Percentiles rank a stretch among this genome's conserved stretches.
These are phyloP conservation scores for Bidens hawaiensis DNA, from an alignment of 140 eudicot genomes.

Conservation along the genomic window DNA sequence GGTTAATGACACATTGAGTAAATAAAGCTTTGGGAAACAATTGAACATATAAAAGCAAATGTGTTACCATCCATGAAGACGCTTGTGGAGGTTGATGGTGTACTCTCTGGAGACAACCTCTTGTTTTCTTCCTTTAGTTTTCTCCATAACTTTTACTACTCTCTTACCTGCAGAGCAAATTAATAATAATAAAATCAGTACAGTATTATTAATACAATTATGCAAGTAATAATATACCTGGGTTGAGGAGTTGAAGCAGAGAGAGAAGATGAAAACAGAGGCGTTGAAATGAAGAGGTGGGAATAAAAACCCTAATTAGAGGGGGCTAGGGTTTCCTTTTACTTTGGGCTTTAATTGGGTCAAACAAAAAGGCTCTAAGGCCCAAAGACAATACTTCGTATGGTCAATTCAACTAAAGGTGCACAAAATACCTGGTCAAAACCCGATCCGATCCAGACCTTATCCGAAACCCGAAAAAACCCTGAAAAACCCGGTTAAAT, in stretches of 20 bases:
- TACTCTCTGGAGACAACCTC: constrained; percentile 85
- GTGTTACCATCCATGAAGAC: constrained; percentile 72
- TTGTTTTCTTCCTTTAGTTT: constrained; percentile 68
- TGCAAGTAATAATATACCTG: no score
- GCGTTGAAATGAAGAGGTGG: constrained; percentile 13
- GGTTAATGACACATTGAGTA: no score
- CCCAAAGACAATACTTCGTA: not conserved
- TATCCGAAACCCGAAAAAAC: no score
- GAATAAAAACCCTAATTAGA: constrained; percentile 16
- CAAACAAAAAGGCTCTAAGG: not conserved
- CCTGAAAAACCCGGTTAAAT: no score
- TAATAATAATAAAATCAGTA: no score
- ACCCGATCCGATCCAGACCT: no score
- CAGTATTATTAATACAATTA: no score
- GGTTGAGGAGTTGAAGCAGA: no score
- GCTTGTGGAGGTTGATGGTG: constrained; percentile 85
- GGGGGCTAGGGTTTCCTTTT: constrained; percentile 15
- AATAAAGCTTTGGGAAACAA: not conserved
- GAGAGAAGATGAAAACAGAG: constrained; percentile 26
- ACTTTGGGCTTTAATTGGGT: constrained; percentile 23
- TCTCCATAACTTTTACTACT: constrained; percentile 53
- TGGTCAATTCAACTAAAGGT: no score
- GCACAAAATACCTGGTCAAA: no score
- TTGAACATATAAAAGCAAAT: not conserved
- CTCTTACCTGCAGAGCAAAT: not conserved